Evolutionary conservation across 2,329 filamentous ascomycete species (phyloP).

Genomic region (Aspergillus floridensis): DNA sequence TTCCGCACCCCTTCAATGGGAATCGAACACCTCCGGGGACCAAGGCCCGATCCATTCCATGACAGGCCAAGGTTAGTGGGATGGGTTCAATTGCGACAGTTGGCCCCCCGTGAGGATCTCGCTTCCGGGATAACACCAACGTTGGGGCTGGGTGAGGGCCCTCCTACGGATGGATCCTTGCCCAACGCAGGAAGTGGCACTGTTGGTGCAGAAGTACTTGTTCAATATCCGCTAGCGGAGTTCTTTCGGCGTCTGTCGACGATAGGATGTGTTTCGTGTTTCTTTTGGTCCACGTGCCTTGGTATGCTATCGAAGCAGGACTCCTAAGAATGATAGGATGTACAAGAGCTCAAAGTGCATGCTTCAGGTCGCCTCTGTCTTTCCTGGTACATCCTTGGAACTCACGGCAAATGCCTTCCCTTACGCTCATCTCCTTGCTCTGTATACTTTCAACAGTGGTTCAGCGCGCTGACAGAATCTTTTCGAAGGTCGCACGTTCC

Average conservation of each 20-base stretch:
- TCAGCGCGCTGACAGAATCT: too few relatives aligned
- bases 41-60: not conserved
- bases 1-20: not conserved
- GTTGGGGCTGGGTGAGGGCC: not conserved
- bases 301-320: too few relatives aligned
- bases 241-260: too few relatives aligned
- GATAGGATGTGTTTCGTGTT: too few relatives aligned
- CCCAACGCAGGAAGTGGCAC: not conserved
- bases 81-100: not conserved
- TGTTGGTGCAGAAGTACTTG: not conserved
- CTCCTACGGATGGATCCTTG: not conserved
- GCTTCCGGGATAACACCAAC: not conserved
- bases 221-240: not conserved
- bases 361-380: not conserved
- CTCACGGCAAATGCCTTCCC: too few relatives aligned
- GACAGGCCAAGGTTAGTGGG: not conserved
- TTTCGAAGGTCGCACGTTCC: too few relatives aligned
- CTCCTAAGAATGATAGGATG: not conserved
- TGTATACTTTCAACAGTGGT: too few relatives aligned
- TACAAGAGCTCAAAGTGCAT: not conserved
- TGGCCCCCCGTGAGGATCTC: too few relatives aligned
- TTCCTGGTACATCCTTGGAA: not conserved
- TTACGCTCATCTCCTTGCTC: too few relatives aligned
- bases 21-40: not conserved
- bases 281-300: not conserved